These are phyloP conservation scores for Mycena crocata DNA, from an alignment of 768 basidiomycete genomes.

Conservation along the genomic window DNA sequence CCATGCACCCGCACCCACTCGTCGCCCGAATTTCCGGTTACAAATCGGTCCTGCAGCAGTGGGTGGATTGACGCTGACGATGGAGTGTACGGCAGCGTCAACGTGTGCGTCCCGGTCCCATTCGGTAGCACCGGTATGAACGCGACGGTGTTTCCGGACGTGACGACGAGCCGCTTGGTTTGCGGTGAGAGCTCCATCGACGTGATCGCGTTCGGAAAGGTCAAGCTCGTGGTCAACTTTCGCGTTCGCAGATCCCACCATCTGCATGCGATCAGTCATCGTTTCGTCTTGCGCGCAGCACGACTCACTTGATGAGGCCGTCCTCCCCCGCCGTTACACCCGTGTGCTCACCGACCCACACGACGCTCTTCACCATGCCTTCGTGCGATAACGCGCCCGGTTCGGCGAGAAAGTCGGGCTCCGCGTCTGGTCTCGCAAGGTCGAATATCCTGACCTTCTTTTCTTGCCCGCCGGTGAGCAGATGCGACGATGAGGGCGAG, in stretches of 20 bases:
- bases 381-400: constrained; percentile 78
- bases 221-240: constrained; percentile 73
- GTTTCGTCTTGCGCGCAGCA: background rate
- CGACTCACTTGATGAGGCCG: constrained; percentile 83
- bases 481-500: constrained; percentile 73
- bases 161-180: constrained; percentile 88
- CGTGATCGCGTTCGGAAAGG: constrained; percentile 84
- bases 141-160: constrained; percentile 91
- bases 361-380: constrained; percentile 90
- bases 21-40: constrained; percentile 89
- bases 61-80: constrained; percentile 98
- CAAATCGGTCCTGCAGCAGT: constrained; percentile 86
- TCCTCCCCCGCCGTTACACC: constrained; percentile 95
- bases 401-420: constrained; percentile 83
- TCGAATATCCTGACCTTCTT: constrained; percentile 98
- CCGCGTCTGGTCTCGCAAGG: constrained; percentile 85
- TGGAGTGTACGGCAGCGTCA: constrained; percentile 86
- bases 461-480: constrained; percentile 95
- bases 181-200: constrained; percentile 92
- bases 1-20: constrained; percentile 98
- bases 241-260: constrained; percentile 97
- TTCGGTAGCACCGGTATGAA: constrained; percentile 85
- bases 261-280: constrained; percentile 54
- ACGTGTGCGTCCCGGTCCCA: constrained; percentile 75
- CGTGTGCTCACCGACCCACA: constrained; percentile 91